These are phyloP conservation scores for Aspergillus conjunctus DNA, from an alignment of 495 filamentous ascomycete genomes.

Conservation along the genomic window DNA sequence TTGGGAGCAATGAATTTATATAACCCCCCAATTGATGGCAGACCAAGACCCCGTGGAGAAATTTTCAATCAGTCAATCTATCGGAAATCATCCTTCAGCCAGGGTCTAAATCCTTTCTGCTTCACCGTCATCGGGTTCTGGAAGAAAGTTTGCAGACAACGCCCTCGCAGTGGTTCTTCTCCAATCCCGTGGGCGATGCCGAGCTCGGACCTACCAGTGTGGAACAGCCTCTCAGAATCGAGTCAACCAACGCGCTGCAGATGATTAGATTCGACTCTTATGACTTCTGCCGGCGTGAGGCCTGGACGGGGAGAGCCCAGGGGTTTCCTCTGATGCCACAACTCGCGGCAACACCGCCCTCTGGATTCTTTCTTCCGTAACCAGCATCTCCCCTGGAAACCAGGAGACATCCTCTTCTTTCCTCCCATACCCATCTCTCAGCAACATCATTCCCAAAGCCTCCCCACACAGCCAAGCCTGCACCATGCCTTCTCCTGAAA, in stretches of 20 bases:
- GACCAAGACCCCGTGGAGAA: background rate
- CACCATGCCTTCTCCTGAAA: slow-evolving; percentile 82
- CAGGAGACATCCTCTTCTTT: slow-evolving; percentile 32
- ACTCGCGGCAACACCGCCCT: slow-evolving; percentile 26
- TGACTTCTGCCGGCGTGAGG: background rate
- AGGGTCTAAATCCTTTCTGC: background rate
- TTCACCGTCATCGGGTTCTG: background rate
- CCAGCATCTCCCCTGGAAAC: slow-evolving; percentile 49
- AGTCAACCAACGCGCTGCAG: background rate
- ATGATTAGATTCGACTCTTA: background rate
- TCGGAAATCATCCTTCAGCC: background rate
- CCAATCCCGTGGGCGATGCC: background rate
- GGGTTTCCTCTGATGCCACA: background rate
- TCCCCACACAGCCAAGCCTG: slow-evolving; percentile 69
- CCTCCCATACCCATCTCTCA: slow-evolving; percentile 35
- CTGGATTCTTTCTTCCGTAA: slow-evolving; percentile 43
- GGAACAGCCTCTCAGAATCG: background rate
- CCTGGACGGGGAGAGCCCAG: too few species aligned
- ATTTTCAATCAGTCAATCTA: background rate
- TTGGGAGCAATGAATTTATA: too few species aligned
- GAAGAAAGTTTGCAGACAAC: background rate
- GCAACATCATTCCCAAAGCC: slow-evolving; percentile 65
- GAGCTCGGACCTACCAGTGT: background rate
- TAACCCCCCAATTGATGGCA: background rate
- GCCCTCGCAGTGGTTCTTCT: too few species aligned